phyloP scores from a whole-genome alignment of 2,329 filamentous ascomycete genomes.

The Apiospora arundinis region DNA sequence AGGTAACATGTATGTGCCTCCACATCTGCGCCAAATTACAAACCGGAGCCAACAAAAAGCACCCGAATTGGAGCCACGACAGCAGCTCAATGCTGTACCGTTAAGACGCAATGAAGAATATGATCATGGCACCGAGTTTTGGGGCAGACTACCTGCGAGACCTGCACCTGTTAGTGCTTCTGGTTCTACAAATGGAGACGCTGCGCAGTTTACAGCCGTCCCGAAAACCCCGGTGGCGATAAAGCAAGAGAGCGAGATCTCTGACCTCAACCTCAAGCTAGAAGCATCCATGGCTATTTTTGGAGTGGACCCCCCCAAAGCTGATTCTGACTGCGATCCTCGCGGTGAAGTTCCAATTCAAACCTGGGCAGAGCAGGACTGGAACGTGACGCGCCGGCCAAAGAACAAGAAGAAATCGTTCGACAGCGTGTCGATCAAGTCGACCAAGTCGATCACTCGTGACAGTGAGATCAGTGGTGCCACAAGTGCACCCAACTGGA shows the following conservation, averaged over 20 bases:
- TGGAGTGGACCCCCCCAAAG: neutral
- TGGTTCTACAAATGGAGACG: neutral
- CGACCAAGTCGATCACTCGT: no score
- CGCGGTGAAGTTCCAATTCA: neutral
- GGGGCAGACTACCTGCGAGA: no score
- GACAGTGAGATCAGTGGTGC: conserved; percentile 8
- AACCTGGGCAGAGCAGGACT: conserved; percentile 20
- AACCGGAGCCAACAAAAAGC: neutral
- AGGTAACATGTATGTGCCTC: neutral
- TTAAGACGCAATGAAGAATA: neutral
- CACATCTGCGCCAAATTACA: neutral
- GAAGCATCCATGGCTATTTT: neutral
- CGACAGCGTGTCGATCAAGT: neutral
- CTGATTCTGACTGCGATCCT: neutral
- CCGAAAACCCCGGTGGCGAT: neutral
- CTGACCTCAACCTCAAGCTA: neutral
- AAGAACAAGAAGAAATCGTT: neutral
- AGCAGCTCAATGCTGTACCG: neutral
- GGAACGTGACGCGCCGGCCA: conserved; percentile 14
- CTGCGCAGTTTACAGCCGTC: neutral
- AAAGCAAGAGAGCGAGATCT: neutral
- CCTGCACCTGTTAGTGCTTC: neutral
- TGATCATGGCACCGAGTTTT: neutral
- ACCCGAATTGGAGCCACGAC: neutral
- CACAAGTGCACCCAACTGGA: conserved; percentile 11